A percentile compares a stretch with the other conserved stretches of the same genome.
Evolutionary conservation across 176 grass and related monocot species (phyloP).

Genomic region (Puya raimondii): DNA sequence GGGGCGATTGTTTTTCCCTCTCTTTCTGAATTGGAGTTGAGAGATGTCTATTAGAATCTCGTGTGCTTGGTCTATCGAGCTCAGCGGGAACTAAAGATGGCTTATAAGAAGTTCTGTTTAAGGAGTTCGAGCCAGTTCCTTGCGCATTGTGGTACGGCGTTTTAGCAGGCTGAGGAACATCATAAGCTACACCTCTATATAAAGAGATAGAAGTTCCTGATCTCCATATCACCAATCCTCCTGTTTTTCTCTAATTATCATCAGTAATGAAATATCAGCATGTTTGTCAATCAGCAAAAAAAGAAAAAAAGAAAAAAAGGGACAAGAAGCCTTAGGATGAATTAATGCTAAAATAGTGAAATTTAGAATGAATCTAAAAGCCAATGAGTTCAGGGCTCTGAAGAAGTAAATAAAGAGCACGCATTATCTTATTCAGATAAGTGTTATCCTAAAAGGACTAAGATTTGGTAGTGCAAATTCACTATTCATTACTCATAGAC

Average conservation of each 20-base stretch:
- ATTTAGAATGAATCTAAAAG: no score
- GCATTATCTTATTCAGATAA: neutral
- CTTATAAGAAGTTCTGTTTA: neutral
- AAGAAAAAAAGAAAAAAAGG: neutral
- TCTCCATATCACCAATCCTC: conserved; percentile 90
- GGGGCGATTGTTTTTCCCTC: conserved; percentile 22
- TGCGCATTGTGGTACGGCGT: conserved; percentile 23
- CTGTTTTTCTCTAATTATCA: conserved; percentile 81
- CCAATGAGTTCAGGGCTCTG: no score
- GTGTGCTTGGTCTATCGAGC: neutral
- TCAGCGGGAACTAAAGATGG: neutral
- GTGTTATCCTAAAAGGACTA: neutral
- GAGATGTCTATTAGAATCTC: neutral
- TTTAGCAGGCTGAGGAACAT: conserved; percentile 33
- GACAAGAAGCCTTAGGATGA: neutral
- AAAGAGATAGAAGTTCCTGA: conserved; percentile 90
- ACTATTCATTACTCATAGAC: neutral
- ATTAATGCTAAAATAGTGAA: no score
- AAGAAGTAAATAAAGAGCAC: no score
- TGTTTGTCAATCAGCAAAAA: neutral
- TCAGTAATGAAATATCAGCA: conserved; percentile 25
- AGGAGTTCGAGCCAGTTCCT: conserved; percentile 30
- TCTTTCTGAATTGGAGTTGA: conserved; percentile 18
- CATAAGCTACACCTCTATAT: conserved; percentile 69
- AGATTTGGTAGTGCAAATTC: neutral